A percentile compares a stretch with the other conserved stretches of the same genome.
Conservation (phyloP, 176 grass and related monocot species). For the Carex myosuroides region DNA sequence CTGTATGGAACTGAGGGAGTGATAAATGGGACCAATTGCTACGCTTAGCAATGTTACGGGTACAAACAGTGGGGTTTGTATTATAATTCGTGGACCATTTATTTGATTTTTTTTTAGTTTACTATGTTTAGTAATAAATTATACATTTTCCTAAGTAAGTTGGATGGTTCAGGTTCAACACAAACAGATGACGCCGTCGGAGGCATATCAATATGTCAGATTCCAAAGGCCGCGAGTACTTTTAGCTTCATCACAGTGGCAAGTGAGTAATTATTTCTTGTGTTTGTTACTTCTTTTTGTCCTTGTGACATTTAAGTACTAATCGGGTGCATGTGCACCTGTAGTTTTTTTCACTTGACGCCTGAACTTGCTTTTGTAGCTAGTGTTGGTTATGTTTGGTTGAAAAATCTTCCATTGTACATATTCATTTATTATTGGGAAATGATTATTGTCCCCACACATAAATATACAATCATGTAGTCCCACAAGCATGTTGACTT, state of each 20-base stretch:
- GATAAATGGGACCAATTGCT: background rate
- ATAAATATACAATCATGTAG: background rate
- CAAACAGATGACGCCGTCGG: slow-evolving; percentile 67
- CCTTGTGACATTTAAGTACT: background rate
- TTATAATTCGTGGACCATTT: background rate
- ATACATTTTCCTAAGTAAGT: background rate
- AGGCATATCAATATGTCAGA: slow-evolving; percentile 83
- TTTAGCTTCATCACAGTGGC: slow-evolving; percentile 70
- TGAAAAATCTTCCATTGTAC: background rate
- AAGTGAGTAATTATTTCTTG: slow-evolving; percentile 37
- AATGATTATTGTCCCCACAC: background rate
- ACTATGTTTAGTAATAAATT: background rate
- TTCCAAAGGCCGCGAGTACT: slow-evolving; percentile 66
- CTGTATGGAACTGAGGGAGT: background rate
- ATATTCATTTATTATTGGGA: slow-evolving; percentile 9
- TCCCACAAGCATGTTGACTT: background rate
- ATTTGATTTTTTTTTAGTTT: background rate
- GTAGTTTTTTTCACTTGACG: background rate
- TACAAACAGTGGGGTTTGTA: background rate
- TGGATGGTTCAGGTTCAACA: slow-evolving; percentile 63
- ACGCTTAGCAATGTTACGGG: background rate
- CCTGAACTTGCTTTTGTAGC: background rate
- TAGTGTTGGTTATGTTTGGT: background rate
- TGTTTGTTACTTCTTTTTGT: background rate
- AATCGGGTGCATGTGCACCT: background rate